Conservation (phyloP, 1,284 basidiomycete genomes). For the Abortiporus biennis region DNA sequence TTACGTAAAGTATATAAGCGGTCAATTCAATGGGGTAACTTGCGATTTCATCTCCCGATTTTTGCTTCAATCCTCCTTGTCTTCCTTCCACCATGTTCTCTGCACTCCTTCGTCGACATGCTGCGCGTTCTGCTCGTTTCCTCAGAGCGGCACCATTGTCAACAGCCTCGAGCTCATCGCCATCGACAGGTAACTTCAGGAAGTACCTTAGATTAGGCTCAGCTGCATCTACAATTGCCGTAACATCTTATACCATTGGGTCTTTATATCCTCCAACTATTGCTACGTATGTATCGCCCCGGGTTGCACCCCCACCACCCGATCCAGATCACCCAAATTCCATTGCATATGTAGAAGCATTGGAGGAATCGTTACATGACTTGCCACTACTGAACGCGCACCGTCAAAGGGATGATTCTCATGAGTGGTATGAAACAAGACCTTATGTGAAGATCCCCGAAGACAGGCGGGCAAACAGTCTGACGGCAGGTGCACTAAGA, state of each 20-base stretch:
- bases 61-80: too few species aligned
- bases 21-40: too few species aligned
- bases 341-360: constrained; percentile 45
- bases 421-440: constrained; percentile 71
- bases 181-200: constrained; percentile 6
- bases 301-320: constrained; percentile 64
- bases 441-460: constrained; percentile 71
- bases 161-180: constrained; percentile 13
- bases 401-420: constrained; percentile 38
- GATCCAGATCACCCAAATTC: constrained; percentile 60
- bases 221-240: constrained; percentile 15
- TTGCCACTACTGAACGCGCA: constrained; percentile 57
- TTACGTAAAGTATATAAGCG: too few species aligned
- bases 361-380: constrained; percentile 68
- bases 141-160: constrained; percentile 11
- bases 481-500: constrained; percentile 80
- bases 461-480: constrained; percentile 67
- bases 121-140: constrained; percentile 5
- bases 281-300: constrained; percentile 62
- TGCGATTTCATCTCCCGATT: too few species aligned
- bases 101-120: not conserved
- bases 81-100: constrained; percentile 13
- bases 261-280: constrained; percentile 60
- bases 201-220: constrained; percentile 14
- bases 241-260: constrained; percentile 43